A percentile compares a stretch with the other conserved stretches of the same genome.
These are phyloP conservation scores for Sungouiella blattae DNA, from an alignment of 805 yeast species.

Conservation along the genomic window DNA sequence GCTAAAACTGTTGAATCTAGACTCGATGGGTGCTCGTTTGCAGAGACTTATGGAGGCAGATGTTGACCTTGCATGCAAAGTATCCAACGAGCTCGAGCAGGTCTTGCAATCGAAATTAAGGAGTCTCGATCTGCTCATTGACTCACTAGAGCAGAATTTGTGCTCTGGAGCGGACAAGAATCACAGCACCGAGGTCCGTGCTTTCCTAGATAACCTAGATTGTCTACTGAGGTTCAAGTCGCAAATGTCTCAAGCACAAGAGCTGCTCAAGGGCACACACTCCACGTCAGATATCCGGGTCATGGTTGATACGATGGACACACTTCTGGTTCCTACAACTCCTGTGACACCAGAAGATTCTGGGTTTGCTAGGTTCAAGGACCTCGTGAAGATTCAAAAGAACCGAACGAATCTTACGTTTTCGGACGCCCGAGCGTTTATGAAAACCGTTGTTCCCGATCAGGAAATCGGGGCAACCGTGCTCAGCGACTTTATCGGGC, in stretches of 20 bases:
- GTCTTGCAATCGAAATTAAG: constrained; percentile 3
- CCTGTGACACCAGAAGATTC: constrained; percentile 11
- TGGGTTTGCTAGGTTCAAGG: constrained; percentile 7
- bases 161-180: not conserved
- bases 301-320: constrained; percentile 4
- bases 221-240: constrained; percentile 4
- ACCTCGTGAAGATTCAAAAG: constrained; percentile 5
- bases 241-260: constrained; percentile 1
- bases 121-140: constrained; percentile 5
- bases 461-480: not conserved
- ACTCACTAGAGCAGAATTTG: not conserved
- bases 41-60: constrained; percentile 5
- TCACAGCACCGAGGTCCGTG: not conserved
- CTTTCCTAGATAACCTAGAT: constrained; percentile 6
- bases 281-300: constrained; percentile 8
- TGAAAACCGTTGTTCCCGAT: constrained; percentile 2
- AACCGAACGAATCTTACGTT: constrained; percentile 14
- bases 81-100: constrained; percentile 1
- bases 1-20: constrained; percentile 9
- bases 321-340: constrained; percentile 6
- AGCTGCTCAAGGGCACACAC: constrained; percentile 4
- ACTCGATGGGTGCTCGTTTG: constrained; percentile 5
- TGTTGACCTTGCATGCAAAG: not conserved
- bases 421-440: constrained; percentile 11
- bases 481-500: constrained; percentile 8